Base-by-base conservation (phyloP, 139 green algal genomes). In the Eudorina sp. region DNA sequence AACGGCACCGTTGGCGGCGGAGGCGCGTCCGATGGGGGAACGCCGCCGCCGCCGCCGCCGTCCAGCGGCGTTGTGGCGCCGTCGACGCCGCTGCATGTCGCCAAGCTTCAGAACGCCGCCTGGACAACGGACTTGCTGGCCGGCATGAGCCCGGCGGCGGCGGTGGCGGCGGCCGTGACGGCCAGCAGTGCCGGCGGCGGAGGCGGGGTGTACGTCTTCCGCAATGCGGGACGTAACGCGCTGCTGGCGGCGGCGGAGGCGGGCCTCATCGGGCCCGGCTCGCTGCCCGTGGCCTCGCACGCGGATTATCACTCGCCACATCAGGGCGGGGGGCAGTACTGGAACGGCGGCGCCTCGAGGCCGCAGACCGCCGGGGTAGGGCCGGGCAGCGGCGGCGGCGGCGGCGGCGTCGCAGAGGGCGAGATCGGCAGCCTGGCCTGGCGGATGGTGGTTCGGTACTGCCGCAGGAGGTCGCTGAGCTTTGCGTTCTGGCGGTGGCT, bases 151-250 rank as follows among this genome's bases (percentile, higher is more conserved):
- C 34, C 53, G 21, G 53, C 34, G 4, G 48, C 68, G 16, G 31
- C 68, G 3, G 68, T 34, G 25, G 68, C 36, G 1, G 38, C 53
- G 3, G 41, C 48, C 23, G 38, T 5, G 36, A 53, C 77, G 5
- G 34, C 36, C 36, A 19, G 11, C 4, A 16, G 40, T 38, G 29
- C 27, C 2, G 40, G 2, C 40, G 70, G 19, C 53, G 27, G 25
- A 19, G 23, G 27, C 36, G 40, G 38, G 7, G 3, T 43, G 7
- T 85, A 85, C 78, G 40, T 85, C 8, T 85, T 85, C 78, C 78
- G 78, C 27, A 41, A 36, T 27, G 40, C 58, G 5, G 40, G 78
- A 38, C 78, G 78, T 27, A 70, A 29, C 13, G 78, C 78, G 40
- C 55, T 85, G 13, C 29, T 51, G 40, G 78, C 78, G 4, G 78